Evolutionary conservation across 345 rosid genomes (phyloP).

Genomic region (Salix exigua): DNA sequence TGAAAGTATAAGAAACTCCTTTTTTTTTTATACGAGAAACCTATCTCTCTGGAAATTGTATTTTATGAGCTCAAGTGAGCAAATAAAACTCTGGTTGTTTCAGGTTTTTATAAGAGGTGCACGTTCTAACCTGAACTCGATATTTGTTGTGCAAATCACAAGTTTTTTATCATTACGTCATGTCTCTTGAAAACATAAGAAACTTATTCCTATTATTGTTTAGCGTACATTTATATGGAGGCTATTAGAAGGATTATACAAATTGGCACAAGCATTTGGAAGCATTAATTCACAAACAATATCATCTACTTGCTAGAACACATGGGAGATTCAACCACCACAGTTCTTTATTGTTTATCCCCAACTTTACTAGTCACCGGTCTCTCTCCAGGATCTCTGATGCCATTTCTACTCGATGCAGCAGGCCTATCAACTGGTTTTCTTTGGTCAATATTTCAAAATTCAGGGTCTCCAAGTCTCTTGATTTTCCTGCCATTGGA

Average conservation of each 20-base stretch:
- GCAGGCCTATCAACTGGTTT: slow-evolving; percentile 10
- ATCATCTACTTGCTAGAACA: slow-evolving; percentile 46
- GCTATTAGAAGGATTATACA: background rate
- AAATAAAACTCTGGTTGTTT: too few species aligned
- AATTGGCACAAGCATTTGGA: background rate
- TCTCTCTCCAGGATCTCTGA: slow-evolving; percentile 22
- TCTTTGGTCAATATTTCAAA: slow-evolving; percentile 15
- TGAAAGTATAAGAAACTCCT: background rate
- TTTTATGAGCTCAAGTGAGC: accelerated
- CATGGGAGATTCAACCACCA: slow-evolving; percentile 87
- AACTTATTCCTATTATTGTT: background rate
- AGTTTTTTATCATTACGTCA: too few species aligned
- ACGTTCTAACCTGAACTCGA: too few species aligned
- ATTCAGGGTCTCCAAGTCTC: slow-evolving; percentile 3
- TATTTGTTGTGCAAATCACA: too few species aligned
- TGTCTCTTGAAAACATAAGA: accelerated
- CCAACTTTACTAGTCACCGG: slow-evolving; percentile 12
- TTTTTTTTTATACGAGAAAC: too few species aligned
- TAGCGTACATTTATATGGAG: background rate
- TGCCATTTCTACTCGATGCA: slow-evolving; percentile 28
- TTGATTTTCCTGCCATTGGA: slow-evolving; percentile 23
- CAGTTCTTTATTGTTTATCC: slow-evolving; percentile 26
- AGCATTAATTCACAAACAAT: background rate
- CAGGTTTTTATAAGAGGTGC: too few species aligned
- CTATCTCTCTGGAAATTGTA: accelerated